Base-by-base conservation (phyloP, 805 yeast genomes). In the Pichia membranifaciens region DNA sequence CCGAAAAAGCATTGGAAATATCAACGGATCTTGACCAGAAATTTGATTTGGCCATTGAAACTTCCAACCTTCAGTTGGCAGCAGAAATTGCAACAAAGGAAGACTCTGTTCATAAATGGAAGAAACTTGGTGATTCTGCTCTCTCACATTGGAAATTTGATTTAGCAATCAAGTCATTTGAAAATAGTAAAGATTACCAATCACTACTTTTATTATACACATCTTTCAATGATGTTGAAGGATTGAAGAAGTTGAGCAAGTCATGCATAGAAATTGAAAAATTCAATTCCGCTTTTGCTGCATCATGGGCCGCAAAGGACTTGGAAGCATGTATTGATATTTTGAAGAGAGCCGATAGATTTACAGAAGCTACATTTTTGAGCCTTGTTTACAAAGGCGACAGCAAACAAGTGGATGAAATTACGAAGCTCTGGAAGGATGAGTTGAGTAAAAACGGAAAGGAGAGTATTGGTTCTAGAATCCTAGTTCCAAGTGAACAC, bases 11-110 rank as follows among this genome's bases (percentile, higher is more conserved):
- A 2, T 73, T 84, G 48, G 75, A 84, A 43, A 76, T 90, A 45
- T 81, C 96, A 4, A 85, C 82, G 55, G 99, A 93, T 65, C 69
- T 77, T 44, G 98, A 91, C 62, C 96, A 95, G 62, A 85, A 81
- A 65, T 93, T 93, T 64, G 96, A 88, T 60, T 79, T 93, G 50
- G 91, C 97, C 9, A 70, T 93, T 42, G 75, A 82, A 47, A 80
- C 89, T n/a, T 77, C 79, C 46, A 76, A 86, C 59, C 78, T 93
- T 52, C 63, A 68, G 2, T 74, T 83, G 54, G 98, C 98, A 6
- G 74, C 77, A 54, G 80, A 78, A 35, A 76, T 84, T 57, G 83
- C 88, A 7, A 62, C 69, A 20, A 68, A 69, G 39, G 78, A 78
- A 44, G 66, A 70, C 38, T 70, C 72, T 38, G 82, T 82, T 45